Evolutionary conservation across 2,329 filamentous ascomycete species (phyloP).

Genomic region (Scolecobasidium constrictum): DNA sequence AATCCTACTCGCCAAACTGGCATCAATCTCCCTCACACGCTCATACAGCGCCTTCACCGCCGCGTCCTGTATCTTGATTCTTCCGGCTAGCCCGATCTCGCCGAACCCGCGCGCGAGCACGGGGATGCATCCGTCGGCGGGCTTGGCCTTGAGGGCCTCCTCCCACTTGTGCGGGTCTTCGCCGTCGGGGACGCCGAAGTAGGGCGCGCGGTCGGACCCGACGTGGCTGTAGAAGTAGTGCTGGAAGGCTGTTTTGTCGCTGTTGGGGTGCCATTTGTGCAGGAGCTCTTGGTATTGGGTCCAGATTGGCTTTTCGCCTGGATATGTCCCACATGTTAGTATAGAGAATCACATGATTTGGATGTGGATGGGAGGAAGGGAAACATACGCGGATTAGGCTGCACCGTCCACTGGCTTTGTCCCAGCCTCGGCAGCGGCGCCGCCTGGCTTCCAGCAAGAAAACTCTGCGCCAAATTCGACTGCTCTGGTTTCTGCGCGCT

Average conservation of each 20-base stretch:
- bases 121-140: constrained; percentile 64
- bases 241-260: constrained; percentile 62
- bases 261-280: constrained; percentile 63
- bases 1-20: constrained; percentile 59
- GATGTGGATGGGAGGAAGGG: neutral
- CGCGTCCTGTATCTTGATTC: constrained; percentile 60
- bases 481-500: constrained; percentile 22
- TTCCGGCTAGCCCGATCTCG: constrained; percentile 48
- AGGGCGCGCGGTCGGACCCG: constrained; percentile 61
- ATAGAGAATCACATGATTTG: constrained; percentile 27
- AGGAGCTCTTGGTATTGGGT: constrained; percentile 63
- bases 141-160: constrained; percentile 70
- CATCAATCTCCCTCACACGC: constrained; percentile 70
- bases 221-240: constrained; percentile 84
- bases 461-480: constrained; percentile 1
- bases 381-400: constrained; percentile 7
- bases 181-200: constrained; percentile 57
- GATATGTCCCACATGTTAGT: constrained; percentile 7
- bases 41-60: constrained; percentile 60
- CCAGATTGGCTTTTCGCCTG: constrained; percentile 56
- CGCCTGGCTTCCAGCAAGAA: neutral
- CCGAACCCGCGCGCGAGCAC: constrained; percentile 65
- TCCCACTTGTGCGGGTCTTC: constrained; percentile 77
- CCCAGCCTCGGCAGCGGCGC: constrained; percentile 2
- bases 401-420: constrained; percentile 2